phyloP scores from a whole-genome alignment of 495 filamentous ascomycete genomes.

The Parathielavia hyrcaniae region DNA sequence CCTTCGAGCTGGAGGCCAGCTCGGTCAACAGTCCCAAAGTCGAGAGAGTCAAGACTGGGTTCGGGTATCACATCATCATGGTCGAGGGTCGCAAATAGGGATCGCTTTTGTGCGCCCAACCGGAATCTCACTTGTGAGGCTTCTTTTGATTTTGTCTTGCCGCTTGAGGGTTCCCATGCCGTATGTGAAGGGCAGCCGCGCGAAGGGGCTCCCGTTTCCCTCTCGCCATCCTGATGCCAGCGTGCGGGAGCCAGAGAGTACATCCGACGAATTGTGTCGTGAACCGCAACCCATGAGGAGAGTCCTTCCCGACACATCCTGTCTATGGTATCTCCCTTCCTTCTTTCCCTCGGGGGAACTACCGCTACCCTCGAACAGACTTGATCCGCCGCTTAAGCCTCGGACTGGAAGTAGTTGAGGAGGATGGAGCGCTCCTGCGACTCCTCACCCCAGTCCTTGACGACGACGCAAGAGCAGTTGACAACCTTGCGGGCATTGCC shows the following conservation, averaged over 20 bases:
- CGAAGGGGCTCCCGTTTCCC: slow-evolving; percentile 25
- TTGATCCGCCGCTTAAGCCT: slow-evolving; percentile 42
- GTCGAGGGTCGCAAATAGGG: slow-evolving; percentile 46
- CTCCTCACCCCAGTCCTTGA: slow-evolving; percentile 99
- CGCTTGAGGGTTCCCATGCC: slow-evolving; percentile 32
- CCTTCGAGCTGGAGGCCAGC: slow-evolving; percentile 70
- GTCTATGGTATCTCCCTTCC: slow-evolving; percentile 25
- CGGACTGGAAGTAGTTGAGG: slow-evolving; percentile 98
- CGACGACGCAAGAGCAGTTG: slow-evolving; percentile 99
- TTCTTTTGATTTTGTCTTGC: slow-evolving; percentile 24
- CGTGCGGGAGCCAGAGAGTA: slow-evolving; percentile 36
- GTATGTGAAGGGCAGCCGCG: slow-evolving; percentile 30
- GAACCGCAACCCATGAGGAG: slow-evolving; percentile 16
- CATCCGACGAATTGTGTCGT: slow-evolving; percentile 21
- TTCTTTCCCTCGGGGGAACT: slow-evolving; percentile 22
- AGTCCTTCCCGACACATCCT: neutral
- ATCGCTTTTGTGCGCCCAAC: slow-evolving; percentile 10
- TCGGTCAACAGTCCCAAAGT: slow-evolving; percentile 69
- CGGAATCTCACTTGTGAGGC: slow-evolving; percentile 9
- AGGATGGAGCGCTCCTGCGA: slow-evolving; percentile 95
- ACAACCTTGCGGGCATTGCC: slow-evolving; percentile 99
- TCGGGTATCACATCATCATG: slow-evolving; percentile 95
- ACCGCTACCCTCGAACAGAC: slow-evolving; percentile 11
- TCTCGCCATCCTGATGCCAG: slow-evolving; percentile 29
- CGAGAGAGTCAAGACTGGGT: slow-evolving; percentile 72